These are phyloP conservation scores for Lasiodiplodia theobromae DNA, from an alignment of 2,329 filamentous ascomycete genomes.

Conservation along the genomic window DNA sequence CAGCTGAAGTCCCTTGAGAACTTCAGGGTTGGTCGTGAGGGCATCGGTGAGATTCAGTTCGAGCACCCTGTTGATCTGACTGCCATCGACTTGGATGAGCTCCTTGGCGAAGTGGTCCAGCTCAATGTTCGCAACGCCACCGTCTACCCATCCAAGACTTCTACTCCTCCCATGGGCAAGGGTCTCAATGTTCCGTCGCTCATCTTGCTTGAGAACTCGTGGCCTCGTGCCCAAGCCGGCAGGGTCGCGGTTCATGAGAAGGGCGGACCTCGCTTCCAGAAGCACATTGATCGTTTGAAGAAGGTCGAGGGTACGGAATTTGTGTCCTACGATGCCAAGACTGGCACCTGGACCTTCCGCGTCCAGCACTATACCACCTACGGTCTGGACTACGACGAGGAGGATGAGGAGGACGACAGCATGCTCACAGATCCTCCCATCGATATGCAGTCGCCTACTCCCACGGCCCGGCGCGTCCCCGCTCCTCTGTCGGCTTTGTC, in stretches of 20 bases:
- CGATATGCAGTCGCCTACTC: slow-evolving; percentile 53
- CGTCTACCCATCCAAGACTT: slow-evolving; percentile 72
- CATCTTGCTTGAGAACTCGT: slow-evolving; percentile 90
- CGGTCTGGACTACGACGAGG: slow-evolving; percentile 74
- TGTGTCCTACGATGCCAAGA: slow-evolving; percentile 77
- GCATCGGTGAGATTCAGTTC: slow-evolving; percentile 84
- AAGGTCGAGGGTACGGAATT: slow-evolving; percentile 83
- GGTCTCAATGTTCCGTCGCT: slow-evolving; percentile 90
- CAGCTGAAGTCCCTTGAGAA: slow-evolving; percentile 76
- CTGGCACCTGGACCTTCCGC: slow-evolving; percentile 86
- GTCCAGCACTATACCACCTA: slow-evolving; percentile 99
- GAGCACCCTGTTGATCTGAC: slow-evolving; percentile 79
- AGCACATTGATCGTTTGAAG: slow-evolving; percentile 83
- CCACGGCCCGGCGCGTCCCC: slow-evolving; percentile 43
- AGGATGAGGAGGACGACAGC: slow-evolving; percentile 61
- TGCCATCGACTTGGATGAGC: slow-evolving; percentile 77
- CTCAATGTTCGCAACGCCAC: slow-evolving; percentile 82
- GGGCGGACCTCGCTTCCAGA: slow-evolving; percentile 69
- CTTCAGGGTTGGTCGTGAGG: slow-evolving; percentile 83
- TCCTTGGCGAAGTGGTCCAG: slow-evolving; percentile 78
- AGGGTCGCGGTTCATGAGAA: slow-evolving; percentile 6
- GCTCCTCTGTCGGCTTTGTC: slow-evolving; percentile 31
- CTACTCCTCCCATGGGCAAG: slow-evolving; percentile 84
- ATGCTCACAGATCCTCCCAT: slow-evolving; percentile 46
- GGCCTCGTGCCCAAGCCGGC: slow-evolving; percentile 74